Percentiles rank a stretch among this genome's conserved stretches.
Evolutionary conservation across 208 protist genomes (phyloP).

Genomic region (Trypanosoma avium): DNA sequence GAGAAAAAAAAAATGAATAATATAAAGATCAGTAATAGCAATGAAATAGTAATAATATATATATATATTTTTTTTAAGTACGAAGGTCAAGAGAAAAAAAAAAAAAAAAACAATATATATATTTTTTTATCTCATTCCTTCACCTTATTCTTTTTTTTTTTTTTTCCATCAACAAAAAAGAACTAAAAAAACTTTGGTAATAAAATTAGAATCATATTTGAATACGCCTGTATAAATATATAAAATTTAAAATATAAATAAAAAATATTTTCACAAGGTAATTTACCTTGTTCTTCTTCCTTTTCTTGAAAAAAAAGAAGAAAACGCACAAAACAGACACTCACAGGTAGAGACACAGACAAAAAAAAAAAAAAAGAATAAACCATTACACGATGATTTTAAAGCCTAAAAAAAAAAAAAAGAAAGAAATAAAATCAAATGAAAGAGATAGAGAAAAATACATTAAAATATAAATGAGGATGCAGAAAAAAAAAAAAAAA

Average conservation of each 20-base stretch:
- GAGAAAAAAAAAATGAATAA: neutral
- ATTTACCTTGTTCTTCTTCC: too few relatives aligned
- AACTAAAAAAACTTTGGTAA: conserved; percentile 1
- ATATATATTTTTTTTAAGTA: too few relatives aligned
- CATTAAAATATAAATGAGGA: too few relatives aligned
- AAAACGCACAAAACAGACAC: neutral
- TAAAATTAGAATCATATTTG: neutral
- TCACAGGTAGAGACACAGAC: too few relatives aligned
- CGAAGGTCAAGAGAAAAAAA: neutral
- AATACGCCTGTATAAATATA: neutral
- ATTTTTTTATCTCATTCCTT: neutral
- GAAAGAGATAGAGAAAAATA: too few relatives aligned
- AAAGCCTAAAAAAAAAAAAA: too few relatives aligned
- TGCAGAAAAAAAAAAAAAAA: neutral
- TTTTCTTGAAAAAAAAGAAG: neutral
- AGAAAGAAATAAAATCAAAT: too few relatives aligned
- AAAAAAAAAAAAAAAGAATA: neutral
- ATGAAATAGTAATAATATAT: conserved; percentile 5
- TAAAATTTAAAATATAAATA: neutral
- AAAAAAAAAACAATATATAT: neutral
- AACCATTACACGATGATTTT: neutral
- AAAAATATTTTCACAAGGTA: neutral
- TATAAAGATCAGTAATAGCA: neutral
- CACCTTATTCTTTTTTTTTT: neutral
- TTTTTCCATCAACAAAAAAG: neutral